Evolutionary conservation across 2,329 filamentous ascomycete species (phyloP).

Genomic region (Aspergillus aculeatus): DNA sequence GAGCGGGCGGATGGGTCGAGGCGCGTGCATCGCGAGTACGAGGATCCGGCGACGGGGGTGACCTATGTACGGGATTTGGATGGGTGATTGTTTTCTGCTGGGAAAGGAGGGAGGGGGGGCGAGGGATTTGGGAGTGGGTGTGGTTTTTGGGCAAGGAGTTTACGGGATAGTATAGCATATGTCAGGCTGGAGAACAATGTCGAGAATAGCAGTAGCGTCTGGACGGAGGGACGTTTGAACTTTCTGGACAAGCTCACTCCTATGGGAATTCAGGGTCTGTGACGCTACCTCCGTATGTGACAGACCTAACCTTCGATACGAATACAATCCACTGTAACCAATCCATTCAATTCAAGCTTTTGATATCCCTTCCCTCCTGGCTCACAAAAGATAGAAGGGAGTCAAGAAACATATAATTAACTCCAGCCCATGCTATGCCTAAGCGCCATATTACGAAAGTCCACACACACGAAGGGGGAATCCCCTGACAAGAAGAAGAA

Average conservation of each 20-base stretch:
- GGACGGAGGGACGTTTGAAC: too few relatives aligned
- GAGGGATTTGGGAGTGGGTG: too few relatives aligned
- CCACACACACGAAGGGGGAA: conserved; percentile 8
- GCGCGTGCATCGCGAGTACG: background rate
- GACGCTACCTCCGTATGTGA: too few relatives aligned
- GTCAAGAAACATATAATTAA: conserved; percentile 24
- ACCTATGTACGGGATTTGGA: background rate
- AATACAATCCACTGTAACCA: too few relatives aligned
- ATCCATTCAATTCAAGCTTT: conserved; percentile 1
- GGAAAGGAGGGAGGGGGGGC: background rate
- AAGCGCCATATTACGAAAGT: conserved; percentile 29
- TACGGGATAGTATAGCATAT: too few relatives aligned
- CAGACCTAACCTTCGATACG: too few relatives aligned
- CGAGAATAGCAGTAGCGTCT: too few relatives aligned
- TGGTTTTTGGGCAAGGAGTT: too few relatives aligned
- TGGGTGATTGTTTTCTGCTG: background rate
- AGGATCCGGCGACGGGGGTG: background rate
- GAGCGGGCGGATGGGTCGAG: background rate
- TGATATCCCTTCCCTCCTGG: background rate
- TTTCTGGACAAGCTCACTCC: too few relatives aligned
- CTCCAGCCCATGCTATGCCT: conserved; percentile 41
- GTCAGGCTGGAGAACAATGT: too few relatives aligned
- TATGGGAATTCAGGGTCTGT: too few relatives aligned
- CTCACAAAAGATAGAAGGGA: background rate
- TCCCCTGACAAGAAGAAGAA: conserved; percentile 16